Evolutionary conservation across 2,329 filamentous ascomycete species (phyloP).

Genomic region (Nemania sp.): DNA sequence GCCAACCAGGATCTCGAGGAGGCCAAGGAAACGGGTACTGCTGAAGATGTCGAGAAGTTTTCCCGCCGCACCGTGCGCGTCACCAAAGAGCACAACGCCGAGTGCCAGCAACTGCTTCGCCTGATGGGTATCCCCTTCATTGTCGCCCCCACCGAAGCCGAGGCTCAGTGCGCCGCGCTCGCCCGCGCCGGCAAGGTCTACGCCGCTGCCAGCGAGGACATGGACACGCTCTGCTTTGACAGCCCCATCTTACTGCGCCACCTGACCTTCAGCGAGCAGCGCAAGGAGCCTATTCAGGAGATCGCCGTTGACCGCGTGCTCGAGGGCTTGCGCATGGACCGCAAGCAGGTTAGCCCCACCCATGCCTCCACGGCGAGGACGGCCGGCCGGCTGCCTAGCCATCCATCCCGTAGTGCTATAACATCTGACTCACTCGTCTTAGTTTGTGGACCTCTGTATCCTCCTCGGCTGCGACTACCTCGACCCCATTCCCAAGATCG

Average conservation of each 20-base stretch:
- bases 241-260: slow-evolving; percentile 88
- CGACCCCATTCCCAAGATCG: slow-evolving; percentile 93
- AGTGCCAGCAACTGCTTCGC: slow-evolving; percentile 87
- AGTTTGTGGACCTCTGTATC: slow-evolving; percentile 98
- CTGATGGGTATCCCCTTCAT: slow-evolving; percentile 97
- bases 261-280: slow-evolving; percentile 94
- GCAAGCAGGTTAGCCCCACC: slow-evolving; percentile 66
- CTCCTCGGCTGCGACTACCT: slow-evolving; percentile 97
- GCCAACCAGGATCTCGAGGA: slow-evolving; percentile 89
- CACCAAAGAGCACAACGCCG: slow-evolving; percentile 93
- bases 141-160: slow-evolving; percentile 92
- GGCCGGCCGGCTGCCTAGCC: too few relatives aligned
- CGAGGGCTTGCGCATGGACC: slow-evolving; percentile 85
- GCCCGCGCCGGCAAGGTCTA: slow-evolving; percentile 94
- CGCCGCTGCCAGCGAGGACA: slow-evolving; percentile 94
- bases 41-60: slow-evolving; percentile 98
- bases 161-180: slow-evolving; percentile 91
- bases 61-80: slow-evolving; percentile 89
- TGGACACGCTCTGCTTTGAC: slow-evolving; percentile 97
- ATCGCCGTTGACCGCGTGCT: slow-evolving; percentile 87
- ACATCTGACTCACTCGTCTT: too few relatives aligned
- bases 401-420: too few relatives aligned
- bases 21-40: slow-evolving; percentile 94
- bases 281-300: slow-evolving; percentile 97
- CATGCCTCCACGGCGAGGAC: background rate